Evolutionary conservation across 2,329 filamentous ascomycete species (phyloP), one percentile per base, ranked within the genome.

Genomic region (Dryadomyces quercus-mongolicae): DNA sequence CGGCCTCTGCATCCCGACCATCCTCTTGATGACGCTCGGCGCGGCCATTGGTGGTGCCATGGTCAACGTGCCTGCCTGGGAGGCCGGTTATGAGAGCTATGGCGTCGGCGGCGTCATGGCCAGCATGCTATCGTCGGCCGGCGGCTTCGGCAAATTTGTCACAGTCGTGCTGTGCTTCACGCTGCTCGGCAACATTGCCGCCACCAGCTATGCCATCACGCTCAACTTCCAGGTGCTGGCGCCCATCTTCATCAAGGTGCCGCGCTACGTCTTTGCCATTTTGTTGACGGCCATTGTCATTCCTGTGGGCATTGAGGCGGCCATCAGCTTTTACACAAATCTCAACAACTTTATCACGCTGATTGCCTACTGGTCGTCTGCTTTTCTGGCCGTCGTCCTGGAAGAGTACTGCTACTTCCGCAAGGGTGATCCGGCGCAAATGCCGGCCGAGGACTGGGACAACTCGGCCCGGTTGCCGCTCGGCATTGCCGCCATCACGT

Each of bases 21-120:
- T 81, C 42, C 70, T 78, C 0, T 71, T 85, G 50, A 83, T 85
- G 79, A 72, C 71, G 0, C 73, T 85, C 0, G 82, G 82, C 7
- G 78, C 81, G 9, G 81, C 81, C 18, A 81, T 85, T 48, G 80
- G 75, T 18, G 80, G 79, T 6, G 80, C 80, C 31, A 71, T 80
- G 1, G 69, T 74, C 21, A 78, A 74, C 58, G 69, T 77, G 1
- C 71, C 76, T 0, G 65, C 66, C 3, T 84, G 80, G 80, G 60
- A 70, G n/a, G 69, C 66, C 2, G 78, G 71, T 2, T 81, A 82
- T 61, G 68, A 75, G 2, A 59, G 65, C 49, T 77, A 74, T 42
- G 72, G 74, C 5, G 76, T 80, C 0, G 80, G 80, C 22, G 81
- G 80, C 40, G 74, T 81, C 2, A 67, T 84, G 5, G 75, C 73